These are phyloP conservation scores for Pythium utonaiense DNA, from an alignment of 352 stramenopile genomes.

Conservation along the genomic window DNA sequence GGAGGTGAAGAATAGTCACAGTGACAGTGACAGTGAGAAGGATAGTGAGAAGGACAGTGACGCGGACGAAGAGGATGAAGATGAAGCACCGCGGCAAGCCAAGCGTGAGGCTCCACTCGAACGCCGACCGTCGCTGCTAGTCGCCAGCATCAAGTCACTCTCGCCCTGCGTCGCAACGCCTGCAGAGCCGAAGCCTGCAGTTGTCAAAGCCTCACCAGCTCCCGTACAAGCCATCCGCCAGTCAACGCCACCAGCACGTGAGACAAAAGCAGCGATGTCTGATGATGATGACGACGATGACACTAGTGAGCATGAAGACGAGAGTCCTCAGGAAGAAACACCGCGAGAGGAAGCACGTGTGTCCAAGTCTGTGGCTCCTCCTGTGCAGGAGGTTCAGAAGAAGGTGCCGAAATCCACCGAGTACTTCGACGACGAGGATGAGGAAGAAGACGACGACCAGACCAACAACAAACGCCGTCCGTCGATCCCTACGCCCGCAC, in stretches of 20 bases:
- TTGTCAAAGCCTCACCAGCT: neutral
- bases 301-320: slow-evolving; percentile 25
- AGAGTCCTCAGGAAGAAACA: slow-evolving; percentile 37
- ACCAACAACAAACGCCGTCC: slow-evolving; percentile 20
- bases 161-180: slow-evolving; percentile 21
- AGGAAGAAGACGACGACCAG: slow-evolving; percentile 23
- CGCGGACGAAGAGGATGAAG: slow-evolving; percentile 9
- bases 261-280: slow-evolving; percentile 3
- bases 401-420: slow-evolving; percentile 18
- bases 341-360: slow-evolving; percentile 30
- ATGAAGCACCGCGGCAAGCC: slow-evolving; percentile 2
- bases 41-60: slow-evolving; percentile 9
- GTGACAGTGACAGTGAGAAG: slow-evolving; percentile 8
- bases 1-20: neutral
- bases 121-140: slow-evolving; percentile 33
- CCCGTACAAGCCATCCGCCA: neutral
- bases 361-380: neutral
- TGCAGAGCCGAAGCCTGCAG: slow-evolving; percentile 23
- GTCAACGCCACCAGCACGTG: neutral
- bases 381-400: neutral
- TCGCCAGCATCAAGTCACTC: slow-evolving; percentile 58
- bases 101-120: slow-evolving; percentile 11
- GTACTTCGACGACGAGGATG: slow-evolving; percentile 65
- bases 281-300: slow-evolving; percentile 26
- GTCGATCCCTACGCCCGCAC: slow-evolving; percentile 1